Percentiles rank a stretch among this genome's conserved stretches.
Conservation (phyloP, 1,284 basidiomycete species). For the Ceratobasidium theobromae region DNA sequence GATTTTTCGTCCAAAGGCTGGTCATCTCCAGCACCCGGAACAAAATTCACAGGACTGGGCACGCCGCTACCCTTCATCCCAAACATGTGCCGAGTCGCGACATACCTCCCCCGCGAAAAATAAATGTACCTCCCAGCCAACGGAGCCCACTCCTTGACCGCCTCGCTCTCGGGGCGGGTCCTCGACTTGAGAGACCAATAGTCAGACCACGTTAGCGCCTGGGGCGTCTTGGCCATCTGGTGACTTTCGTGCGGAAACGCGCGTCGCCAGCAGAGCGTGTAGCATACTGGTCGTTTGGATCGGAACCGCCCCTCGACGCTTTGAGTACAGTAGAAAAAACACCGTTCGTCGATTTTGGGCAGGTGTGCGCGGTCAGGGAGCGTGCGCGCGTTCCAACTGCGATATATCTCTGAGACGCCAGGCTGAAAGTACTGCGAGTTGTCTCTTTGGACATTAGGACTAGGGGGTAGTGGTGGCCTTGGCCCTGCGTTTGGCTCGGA, state of each 20-base stretch:
- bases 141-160: slow-evolving; percentile 15
- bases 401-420: slow-evolving; percentile 19
- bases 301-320: slow-evolving; percentile 18
- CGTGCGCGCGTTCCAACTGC: slow-evolving; percentile 19
- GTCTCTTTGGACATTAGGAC: slow-evolving; percentile 14
- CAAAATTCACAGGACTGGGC: slow-evolving; percentile 22
- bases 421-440: slow-evolving; percentile 12
- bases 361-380: neutral
- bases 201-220: slow-evolving; percentile 18
- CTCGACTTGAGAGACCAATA: slow-evolving; percentile 21
- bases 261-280: slow-evolving; percentile 23
- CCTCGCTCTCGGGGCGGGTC: slow-evolving; percentile 2
- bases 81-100: slow-evolving; percentile 27
- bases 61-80: slow-evolving; percentile 28
- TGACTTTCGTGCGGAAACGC: slow-evolving; percentile 29
- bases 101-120: slow-evolving; percentile 22
- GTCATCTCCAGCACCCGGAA: slow-evolving; percentile 18
- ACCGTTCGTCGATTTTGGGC: slow-evolving; percentile 21
- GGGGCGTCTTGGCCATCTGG: slow-evolving; percentile 11
- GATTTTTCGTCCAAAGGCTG: slow-evolving; percentile 1
- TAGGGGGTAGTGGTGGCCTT: neutral
- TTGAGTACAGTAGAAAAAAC: slow-evolving; percentile 18
- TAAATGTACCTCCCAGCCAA: slow-evolving; percentile 23
- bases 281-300: slow-evolving; percentile 23
- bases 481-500: neutral